These are phyloP conservation scores for Dendrobium chrysotoxum DNA, from an alignment of 106 monocot species.

Conservation along the genomic window DNA sequence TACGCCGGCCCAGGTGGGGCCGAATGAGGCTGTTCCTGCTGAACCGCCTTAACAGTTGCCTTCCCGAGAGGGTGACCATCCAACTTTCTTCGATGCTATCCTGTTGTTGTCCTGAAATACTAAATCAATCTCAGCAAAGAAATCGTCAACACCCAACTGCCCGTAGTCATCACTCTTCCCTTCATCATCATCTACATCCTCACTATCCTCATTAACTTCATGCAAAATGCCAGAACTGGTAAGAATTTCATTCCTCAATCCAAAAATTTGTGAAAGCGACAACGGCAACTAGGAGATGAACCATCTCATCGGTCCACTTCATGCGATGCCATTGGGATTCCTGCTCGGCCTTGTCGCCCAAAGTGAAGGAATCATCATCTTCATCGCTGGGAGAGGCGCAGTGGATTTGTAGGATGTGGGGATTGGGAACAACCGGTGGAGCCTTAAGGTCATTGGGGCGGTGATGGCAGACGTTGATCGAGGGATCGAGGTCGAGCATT, in stretches of 20 bases:
- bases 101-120: conserved; percentile 21
- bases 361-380: background rate
- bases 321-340: conserved; percentile 6
- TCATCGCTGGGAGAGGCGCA: background rate
- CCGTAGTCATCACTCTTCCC: conserved; percentile 18
- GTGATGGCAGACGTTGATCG: background rate
- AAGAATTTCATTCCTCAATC: conserved; percentile 6
- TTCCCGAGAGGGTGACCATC: no score
- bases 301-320: conserved; percentile 8
- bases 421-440: background rate
- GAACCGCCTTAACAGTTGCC: no score
- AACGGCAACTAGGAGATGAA: conserved; percentile 1
- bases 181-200: background rate
- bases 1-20: no score
- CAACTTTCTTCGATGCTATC: conserved; percentile 14
- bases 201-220: background rate
- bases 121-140: conserved; percentile 25
- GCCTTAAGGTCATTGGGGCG: background rate
- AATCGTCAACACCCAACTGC: conserved; percentile 7
- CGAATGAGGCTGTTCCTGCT: no score
- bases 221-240: background rate
- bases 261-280: conserved; percentile 7
- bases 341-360: background rate
- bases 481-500: background rate
- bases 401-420: background rate